Base-by-base conservation (phyloP, 805 yeast species). In the Sugiyamaella marilandica region DNA sequence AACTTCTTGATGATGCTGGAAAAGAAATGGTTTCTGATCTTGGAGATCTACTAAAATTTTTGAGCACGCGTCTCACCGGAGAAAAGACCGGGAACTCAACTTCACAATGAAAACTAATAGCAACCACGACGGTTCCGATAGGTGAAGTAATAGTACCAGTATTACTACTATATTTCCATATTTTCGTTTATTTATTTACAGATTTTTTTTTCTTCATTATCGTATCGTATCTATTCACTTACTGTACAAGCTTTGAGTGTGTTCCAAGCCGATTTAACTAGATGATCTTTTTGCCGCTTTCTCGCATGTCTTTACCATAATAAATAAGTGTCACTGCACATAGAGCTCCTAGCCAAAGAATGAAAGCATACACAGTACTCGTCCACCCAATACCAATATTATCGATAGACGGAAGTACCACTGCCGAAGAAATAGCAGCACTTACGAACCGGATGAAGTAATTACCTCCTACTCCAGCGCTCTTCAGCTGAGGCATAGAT, bases 331-430 rank as follows among this genome's bases (percentile, higher is more conserved):
- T 50, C 3, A 70, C n/a, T 2, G 68, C 65, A 45, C 70, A 64
- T 0, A 57, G 59, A 37, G 66, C 66, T 0, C 78, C 82, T 10
- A 65, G 4, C 70, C 73, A 66, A 24, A 78, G 57, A 7, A 74
- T 68, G 33, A 69, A 57, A 0, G 80, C 81, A 24, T 77, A 70
- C 14, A 79, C 72, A 0, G 83, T 78, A 54, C 75, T 71, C 2
- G 79, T 68, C 82, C 83, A 78, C 4, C 84, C 85, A 41, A 80
- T 70, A 0, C 84, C 84, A 41, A 81, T 78, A 24, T 65, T 58
- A 3, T 76, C 57, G 11, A 81, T 68, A 36, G 77, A 75, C 11
- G 69, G 65, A 26, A 81, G 65, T 51, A 78, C 75, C 1, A 80
- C 70, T 3, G 78, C 81, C 5, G 81, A 71, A 0, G 78, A 77